Evolutionary conservation across 371 early-diverging fungal species (phyloP).

Genomic region (Mucor circinelloides): DNA sequence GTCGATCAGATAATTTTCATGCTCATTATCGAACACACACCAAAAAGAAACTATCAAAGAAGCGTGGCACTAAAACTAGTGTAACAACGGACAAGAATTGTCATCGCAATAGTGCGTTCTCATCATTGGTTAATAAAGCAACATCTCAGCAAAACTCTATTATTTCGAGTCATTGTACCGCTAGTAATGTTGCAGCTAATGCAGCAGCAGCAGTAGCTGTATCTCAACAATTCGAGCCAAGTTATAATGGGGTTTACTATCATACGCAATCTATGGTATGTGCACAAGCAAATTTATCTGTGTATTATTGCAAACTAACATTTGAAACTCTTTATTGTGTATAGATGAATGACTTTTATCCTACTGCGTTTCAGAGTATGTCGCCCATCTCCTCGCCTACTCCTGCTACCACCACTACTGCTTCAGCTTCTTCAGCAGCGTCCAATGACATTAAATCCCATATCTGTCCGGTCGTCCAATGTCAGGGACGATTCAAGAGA

Average conservation of each 20-base stretch:
- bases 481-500: conserved; percentile 73
- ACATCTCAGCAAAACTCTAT: background rate
- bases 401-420: conserved; percentile 3
- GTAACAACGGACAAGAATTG: background rate
- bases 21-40: conserved; percentile 60
- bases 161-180: background rate
- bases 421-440: background rate
- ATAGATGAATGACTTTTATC: background rate
- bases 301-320: background rate
- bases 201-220: conserved; percentile 19
- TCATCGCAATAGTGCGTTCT: conserved; percentile 1
- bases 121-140: background rate
- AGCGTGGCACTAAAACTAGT: background rate
- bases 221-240: conserved; percentile 9
- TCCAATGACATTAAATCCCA: conserved; percentile 39
- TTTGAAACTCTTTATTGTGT: background rate
- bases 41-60: conserved; percentile 26
- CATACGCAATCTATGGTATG: background rate
- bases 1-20: conserved; percentile 74
- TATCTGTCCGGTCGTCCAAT: conserved; percentile 54
- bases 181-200: conserved; percentile 1
- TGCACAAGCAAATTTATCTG: background rate
- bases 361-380: background rate
- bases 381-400: background rate
- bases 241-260: conserved; percentile 1